Evolutionary conservation across 805 yeast genomes (phyloP).

Genomic region (Metschnikowia dekortorum): DNA sequence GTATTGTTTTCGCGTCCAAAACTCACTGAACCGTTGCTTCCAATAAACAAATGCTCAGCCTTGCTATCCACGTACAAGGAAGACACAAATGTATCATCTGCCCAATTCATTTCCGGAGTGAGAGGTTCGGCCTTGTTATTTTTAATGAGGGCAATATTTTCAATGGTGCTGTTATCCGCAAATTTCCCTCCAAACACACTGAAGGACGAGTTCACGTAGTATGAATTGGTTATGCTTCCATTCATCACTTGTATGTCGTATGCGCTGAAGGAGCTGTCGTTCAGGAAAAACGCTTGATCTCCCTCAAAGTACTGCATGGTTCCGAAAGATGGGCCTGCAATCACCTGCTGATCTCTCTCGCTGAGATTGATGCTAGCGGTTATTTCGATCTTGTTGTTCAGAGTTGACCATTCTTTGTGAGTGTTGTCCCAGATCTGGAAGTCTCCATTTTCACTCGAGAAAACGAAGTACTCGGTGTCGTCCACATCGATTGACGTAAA

Average conservation of each 20-base stretch:
- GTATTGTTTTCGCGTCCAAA: slow-evolving; percentile 20
- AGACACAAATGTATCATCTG: slow-evolving; percentile 21
- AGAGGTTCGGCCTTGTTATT: slow-evolving; percentile 18
- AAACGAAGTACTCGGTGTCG: slow-evolving; percentile 38
- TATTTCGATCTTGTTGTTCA: slow-evolving; percentile 24
- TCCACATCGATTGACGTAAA: slow-evolving; percentile 35
- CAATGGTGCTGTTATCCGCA: slow-evolving; percentile 20
- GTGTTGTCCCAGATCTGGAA: slow-evolving; percentile 41
- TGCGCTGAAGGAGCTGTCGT: slow-evolving; percentile 19
- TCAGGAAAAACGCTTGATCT: slow-evolving; percentile 24
- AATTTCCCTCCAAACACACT: slow-evolving; percentile 62
- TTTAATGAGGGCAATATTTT: slow-evolving; percentile 29
- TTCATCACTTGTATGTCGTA: slow-evolving; percentile 23
- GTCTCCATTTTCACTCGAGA: slow-evolving; percentile 23
- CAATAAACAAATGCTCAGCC: slow-evolving; percentile 38
- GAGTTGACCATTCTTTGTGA: slow-evolving; percentile 30
- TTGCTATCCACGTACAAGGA: slow-evolving; percentile 34
- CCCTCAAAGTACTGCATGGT: slow-evolving; percentile 27
- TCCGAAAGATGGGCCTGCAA: slow-evolving; percentile 32
- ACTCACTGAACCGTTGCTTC: slow-evolving; percentile 37
- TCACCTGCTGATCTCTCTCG: slow-evolving; percentile 24
- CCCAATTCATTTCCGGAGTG: slow-evolving; percentile 25
- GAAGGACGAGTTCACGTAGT: slow-evolving; percentile 45
- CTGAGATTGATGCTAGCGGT: slow-evolving; percentile 23
- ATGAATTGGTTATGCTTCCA: slow-evolving; percentile 28